A percentile compares a stretch with the other conserved stretches of the same genome.
These are phyloP conservation scores for Aspergillus kassunensis DNA, from an alignment of 495 filamentous ascomycete genomes.

Conservation along the genomic window DNA sequence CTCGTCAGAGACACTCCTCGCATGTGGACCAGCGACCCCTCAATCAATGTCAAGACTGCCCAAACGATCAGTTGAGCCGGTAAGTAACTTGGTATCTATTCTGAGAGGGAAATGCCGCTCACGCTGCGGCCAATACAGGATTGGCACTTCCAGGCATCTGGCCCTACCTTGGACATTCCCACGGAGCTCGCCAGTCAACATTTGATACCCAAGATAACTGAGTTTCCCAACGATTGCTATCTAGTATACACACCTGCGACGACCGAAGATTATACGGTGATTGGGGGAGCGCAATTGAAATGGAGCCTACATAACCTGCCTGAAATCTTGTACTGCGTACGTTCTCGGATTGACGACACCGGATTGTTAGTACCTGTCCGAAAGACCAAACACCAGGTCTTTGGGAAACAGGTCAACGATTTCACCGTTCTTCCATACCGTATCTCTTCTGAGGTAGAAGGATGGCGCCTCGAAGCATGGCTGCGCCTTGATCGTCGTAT, in stretches of 20 bases:
- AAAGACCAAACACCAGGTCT: slow-evolving; percentile 3
- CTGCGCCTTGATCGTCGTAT: slow-evolving; percentile 19
- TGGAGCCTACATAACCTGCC: slow-evolving; percentile 21
- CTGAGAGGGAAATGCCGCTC: neutral
- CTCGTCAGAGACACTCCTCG: neutral
- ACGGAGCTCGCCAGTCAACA: neutral
- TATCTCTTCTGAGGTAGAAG: slow-evolving; percentile 20
- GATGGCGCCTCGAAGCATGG: slow-evolving; percentile 25
- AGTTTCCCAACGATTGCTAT: neutral
- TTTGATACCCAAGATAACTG: neutral
- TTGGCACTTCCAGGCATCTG: neutral
- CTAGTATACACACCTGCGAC: neutral
- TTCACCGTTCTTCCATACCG: slow-evolving; percentile 12
- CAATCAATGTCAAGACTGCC: neutral
- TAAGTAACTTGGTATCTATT: neutral
- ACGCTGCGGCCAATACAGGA: neutral
- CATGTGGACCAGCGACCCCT: neutral
- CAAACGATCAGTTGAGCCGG: neutral
- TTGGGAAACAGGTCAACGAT: slow-evolving; percentile 11
- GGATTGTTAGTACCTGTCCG: neutral
- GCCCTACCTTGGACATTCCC: neutral
- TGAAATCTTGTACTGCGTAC: slow-evolving; percentile 18
- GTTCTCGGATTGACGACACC: slow-evolving; percentile 1
- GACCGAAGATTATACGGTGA: slow-evolving; percentile 7
- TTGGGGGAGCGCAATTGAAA: slow-evolving; percentile 8